Conservation (phyloP, 1,284 basidiomycete species). For the Cryptococcus jaspeensis region DNA sequence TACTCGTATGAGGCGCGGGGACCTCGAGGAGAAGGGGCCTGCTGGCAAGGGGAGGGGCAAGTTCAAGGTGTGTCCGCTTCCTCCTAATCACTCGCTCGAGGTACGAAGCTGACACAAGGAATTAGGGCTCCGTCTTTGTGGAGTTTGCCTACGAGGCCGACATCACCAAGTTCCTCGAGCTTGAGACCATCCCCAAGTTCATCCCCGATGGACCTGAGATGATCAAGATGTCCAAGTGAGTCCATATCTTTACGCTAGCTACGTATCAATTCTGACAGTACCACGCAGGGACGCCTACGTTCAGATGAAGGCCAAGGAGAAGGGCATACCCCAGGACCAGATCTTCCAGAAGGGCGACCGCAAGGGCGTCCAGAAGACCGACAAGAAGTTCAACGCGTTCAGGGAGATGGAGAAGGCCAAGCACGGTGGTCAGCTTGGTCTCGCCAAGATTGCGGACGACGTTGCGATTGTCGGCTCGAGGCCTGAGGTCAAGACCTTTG, state of each 20-base stretch:
- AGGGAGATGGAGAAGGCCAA: constrained; percentile 65
- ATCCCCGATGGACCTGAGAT: constrained; percentile 65
- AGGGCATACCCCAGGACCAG: constrained; percentile 61
- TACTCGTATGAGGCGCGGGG: constrained; percentile 76
- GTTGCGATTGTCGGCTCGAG: constrained; percentile 42
- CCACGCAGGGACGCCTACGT: constrained; percentile 75
- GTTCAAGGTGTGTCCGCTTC: constrained; percentile 36
- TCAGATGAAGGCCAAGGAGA: constrained; percentile 96
- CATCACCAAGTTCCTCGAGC: constrained; percentile 72
- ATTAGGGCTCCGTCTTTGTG: constrained; percentile 84
- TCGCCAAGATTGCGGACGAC: constrained; percentile 42
- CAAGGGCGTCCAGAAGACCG: constrained; percentile 34
- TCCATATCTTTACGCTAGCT: constrained; percentile 4
- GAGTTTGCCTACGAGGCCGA: constrained; percentile 78
- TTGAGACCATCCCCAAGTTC: constrained; percentile 76
- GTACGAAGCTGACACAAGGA: constrained; percentile 5
- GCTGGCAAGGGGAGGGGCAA: constrained; percentile 28
- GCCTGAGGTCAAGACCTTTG: constrained; percentile 10
- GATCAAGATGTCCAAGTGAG: constrained; percentile 81
- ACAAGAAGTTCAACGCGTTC: constrained; percentile 78
- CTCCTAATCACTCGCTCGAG: no score
- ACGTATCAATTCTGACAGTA: background rate
- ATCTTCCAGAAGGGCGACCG: constrained; percentile 11
- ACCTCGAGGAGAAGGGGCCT: constrained; percentile 44
- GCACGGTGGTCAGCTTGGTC: constrained; percentile 30